Evolutionary conservation across 192 early-diverging fungal genomes (phyloP).

Genomic region (Coemansia sp.): DNA sequence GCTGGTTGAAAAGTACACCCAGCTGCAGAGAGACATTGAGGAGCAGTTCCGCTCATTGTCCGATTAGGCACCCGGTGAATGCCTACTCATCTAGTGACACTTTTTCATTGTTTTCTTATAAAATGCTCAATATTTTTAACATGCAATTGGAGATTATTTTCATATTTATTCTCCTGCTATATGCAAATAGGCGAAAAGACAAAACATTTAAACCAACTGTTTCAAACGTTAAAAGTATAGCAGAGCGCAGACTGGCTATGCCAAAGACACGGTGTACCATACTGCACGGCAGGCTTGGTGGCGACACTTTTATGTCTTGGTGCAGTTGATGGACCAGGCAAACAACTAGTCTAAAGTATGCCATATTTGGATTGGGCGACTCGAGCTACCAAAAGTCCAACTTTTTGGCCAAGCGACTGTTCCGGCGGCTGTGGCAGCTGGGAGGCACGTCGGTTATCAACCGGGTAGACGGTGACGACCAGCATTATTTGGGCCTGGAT

Average conservation of each 20-base stretch:
- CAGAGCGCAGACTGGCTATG: slow-evolving; percentile 78
- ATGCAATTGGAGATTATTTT: neutral
- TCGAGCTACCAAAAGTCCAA: slow-evolving; percentile 94
- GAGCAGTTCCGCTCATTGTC: slow-evolving; percentile 83
- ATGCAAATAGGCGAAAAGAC: neutral
- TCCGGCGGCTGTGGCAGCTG: slow-evolving; percentile 79
- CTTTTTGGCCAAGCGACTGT: slow-evolving; percentile 89
- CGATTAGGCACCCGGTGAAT: slow-evolving; percentile 50
- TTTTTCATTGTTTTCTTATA: slow-evolving; percentile 10
- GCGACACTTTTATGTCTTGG: slow-evolving; percentile 63
- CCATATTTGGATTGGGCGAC: slow-evolving; percentile 95
- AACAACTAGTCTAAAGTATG: slow-evolving; percentile 65
- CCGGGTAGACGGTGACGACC: slow-evolving; percentile 92
- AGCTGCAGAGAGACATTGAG: slow-evolving; percentile 94
- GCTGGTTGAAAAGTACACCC: slow-evolving; percentile 83
- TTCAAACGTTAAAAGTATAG: slow-evolving; percentile 1
- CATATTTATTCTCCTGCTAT: neutral
- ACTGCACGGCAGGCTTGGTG: slow-evolving; percentile 76
- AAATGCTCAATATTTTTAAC: neutral
- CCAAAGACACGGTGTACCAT: slow-evolving; percentile 84
- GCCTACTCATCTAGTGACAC: neutral
- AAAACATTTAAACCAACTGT: neutral
- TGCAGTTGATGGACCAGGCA: slow-evolving; percentile 78
- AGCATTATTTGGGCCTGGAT: slow-evolving; percentile 91
- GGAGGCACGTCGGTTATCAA: slow-evolving; percentile 70